Base-by-base conservation (phyloP, 1,284 basidiomycete genomes). In the Pseudozyma tsukubaensis region DNA sequence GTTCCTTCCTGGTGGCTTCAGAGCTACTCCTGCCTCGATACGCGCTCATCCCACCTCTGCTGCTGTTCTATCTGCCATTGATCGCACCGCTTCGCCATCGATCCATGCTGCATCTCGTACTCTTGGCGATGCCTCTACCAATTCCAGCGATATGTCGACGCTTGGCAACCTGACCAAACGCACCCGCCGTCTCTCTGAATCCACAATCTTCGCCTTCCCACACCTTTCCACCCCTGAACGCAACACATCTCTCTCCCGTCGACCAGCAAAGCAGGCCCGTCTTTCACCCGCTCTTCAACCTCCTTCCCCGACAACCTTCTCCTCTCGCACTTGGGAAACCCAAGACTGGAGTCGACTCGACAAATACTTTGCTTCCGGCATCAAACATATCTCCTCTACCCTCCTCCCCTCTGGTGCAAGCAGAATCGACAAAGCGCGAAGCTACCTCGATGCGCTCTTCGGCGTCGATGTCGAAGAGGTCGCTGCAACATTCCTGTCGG, bases 1-100 rank as follows among this genome's bases (percentile, higher is more conserved):
- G 35, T 67, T 75, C 39, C 45, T 75, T 9, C 67, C 72, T 4
- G 72, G 68, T 21, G 72, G 72, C 5, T 75, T 75, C 48, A 43
- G 67, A 24, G 63, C 56, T n/a, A 55, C 62, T 13, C 62, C 69
- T 5, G 53, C 52, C 10, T 47, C 59, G 7, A 12, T 40, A 1
- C 24, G 36, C 8, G 39, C 58, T 21, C 19, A 3, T 19, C 11
- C 50, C 13, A 14, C 7, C 14, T 24, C 34, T 18, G 35, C 16
- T 12, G 24, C 4, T 53, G 50, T 29, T 43, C 50, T n/a, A 29
- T 24, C 34, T 18, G 35, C 16, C 9, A 18, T 2, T 53, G 50
- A 19, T 43, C 50, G n/a, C 6, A 52, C 44, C 19, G 44, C 49
- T 36, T 58, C 61, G 12, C 54, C 54, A 14, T 64, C 50, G 37